Percentiles rank a stretch among this genome's conserved stretches.
Conservation (phyloP, 345 rosid species). For the Syzygium grande region DNA sequence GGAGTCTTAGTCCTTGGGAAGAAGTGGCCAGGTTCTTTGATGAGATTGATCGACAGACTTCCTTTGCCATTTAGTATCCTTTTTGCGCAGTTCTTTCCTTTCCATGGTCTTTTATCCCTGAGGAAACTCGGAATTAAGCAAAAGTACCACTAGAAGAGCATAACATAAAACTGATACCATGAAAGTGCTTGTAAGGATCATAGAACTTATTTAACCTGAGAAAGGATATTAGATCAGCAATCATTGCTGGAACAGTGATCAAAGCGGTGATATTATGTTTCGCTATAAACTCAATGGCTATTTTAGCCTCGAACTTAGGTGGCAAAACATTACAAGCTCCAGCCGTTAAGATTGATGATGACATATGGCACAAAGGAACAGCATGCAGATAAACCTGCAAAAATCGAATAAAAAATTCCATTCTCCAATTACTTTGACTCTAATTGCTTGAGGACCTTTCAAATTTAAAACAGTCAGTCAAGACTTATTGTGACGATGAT, state of each 20-base stretch:
- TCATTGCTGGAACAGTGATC: slow-evolving; percentile 75
- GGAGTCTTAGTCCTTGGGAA: slow-evolving; percentile 62
- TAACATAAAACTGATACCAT: too few species aligned
- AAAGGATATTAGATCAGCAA: slow-evolving; percentile 52
- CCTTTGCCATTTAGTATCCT: slow-evolving; percentile 86
- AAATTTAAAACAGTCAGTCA: not conserved
- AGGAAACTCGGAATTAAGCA: not conserved
- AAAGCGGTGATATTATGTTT: slow-evolving; percentile 52
- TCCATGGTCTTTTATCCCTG: slow-evolving; percentile 38
- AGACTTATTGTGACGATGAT: not conserved
- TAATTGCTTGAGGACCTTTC: not conserved
- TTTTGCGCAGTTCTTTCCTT: slow-evolving; percentile 27
- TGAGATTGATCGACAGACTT: slow-evolving; percentile 41
- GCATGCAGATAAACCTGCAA: slow-evolving; percentile 86
- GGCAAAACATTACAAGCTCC: slow-evolving; percentile 72
- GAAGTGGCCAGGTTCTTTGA: slow-evolving; percentile 25
- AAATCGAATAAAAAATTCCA: not conserved
- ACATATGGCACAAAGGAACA: slow-evolving; percentile 79
- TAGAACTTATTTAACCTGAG: slow-evolving; percentile 29
- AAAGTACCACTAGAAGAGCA: not conserved
- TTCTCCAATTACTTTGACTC: not conserved
- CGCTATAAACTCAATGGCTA: slow-evolving; percentile 46
- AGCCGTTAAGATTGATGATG: slow-evolving; percentile 87
- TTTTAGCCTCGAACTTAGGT: slow-evolving; percentile 59
- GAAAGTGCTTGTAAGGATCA: not conserved